A percentile compares a stretch with the other conserved stretches of the same genome.
phyloP scores from a whole-genome alignment of 2,329 filamentous ascomycete genomes.

The Penicillium sp. region DNA sequence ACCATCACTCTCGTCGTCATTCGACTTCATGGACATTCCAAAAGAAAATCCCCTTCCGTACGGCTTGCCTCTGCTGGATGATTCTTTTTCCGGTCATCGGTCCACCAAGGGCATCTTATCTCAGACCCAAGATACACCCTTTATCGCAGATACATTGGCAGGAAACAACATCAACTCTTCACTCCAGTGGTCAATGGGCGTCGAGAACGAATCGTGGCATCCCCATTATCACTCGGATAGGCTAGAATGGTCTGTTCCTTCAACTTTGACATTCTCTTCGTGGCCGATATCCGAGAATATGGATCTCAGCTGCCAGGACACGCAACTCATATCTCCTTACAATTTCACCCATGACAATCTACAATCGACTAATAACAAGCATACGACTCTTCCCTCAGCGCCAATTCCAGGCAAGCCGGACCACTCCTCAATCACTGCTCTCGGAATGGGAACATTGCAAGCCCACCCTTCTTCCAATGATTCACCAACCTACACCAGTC shows the following conservation, averaged over 20 bases:
- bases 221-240: neutral
- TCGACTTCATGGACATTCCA: conserved; percentile 1
- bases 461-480: neutral
- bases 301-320: neutral
- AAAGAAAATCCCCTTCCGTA: neutral
- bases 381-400: neutral
- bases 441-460: neutral
- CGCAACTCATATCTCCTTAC: neutral
- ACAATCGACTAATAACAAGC: neutral
- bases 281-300: neutral
- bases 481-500: neutral
- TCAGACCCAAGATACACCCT: neutral
- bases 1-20: conserved; percentile 17
- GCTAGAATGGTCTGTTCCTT: neutral
- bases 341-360: neutral
- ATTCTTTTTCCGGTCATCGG: neutral
- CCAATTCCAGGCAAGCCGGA: neutral
- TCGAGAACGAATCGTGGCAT: neutral
- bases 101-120: neutral
- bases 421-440: neutral
- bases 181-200: neutral
- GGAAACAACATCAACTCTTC: neutral
- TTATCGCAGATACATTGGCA: neutral
- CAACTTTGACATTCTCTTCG: neutral
- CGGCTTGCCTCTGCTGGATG: neutral